A percentile compares a stretch with the other conserved stretches of the same genome.
These are phyloP conservation scores for Penicillium chermesinum DNA, from an alignment of 495 filamentous ascomycete genomes.

Conservation along the genomic window DNA sequence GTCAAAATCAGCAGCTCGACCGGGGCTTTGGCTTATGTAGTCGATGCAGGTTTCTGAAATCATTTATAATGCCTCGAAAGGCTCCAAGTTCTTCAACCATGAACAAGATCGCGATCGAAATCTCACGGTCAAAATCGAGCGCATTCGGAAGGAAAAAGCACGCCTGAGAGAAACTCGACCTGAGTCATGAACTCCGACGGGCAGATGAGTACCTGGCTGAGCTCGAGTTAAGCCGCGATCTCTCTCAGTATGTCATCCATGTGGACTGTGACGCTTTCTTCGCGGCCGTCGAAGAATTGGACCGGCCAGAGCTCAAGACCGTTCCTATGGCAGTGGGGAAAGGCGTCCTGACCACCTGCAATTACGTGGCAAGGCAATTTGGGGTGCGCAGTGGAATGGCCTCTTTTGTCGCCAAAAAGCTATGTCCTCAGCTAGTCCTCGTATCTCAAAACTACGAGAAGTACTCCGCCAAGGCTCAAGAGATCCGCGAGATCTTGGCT, in stretches of 20 bases:
- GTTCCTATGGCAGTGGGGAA: conserved; percentile 91
- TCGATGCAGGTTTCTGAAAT: conserved; percentile 76
- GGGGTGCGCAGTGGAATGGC: conserved; percentile 95
- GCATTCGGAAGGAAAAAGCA: conserved; percentile 69
- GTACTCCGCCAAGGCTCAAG: conserved; percentile 84
- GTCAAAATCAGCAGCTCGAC: neutral
- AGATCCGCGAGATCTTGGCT: conserved; percentile 76
- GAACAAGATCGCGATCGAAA: conserved; percentile 78
- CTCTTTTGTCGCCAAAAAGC: conserved; percentile 86
- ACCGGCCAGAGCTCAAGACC: conserved; percentile 80
- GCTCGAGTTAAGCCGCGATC: conserved; percentile 71
- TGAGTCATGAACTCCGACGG: conserved; percentile 63
- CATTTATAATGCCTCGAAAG: conserved; percentile 95
- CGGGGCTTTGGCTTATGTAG: neutral
- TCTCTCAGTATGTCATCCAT: conserved; percentile 83
- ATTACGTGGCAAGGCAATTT: conserved; percentile 86
- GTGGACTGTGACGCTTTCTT: conserved; percentile 99
- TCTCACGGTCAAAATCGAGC: conserved; percentile 81
- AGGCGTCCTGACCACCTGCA: conserved; percentile 91
- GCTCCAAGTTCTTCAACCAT: conserved; percentile 93
- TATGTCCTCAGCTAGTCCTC: conserved; percentile 84
- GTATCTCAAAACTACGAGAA: conserved; percentile 84
- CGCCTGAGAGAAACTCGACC: conserved; percentile 71
- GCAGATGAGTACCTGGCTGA: conserved; percentile 80
- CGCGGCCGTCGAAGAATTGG: conserved; percentile 89